Evolutionary conservation across 345 rosid genomes (phyloP), one percentile per base, ranked within the genome.

Genomic region (Murraya koenigii): DNA sequence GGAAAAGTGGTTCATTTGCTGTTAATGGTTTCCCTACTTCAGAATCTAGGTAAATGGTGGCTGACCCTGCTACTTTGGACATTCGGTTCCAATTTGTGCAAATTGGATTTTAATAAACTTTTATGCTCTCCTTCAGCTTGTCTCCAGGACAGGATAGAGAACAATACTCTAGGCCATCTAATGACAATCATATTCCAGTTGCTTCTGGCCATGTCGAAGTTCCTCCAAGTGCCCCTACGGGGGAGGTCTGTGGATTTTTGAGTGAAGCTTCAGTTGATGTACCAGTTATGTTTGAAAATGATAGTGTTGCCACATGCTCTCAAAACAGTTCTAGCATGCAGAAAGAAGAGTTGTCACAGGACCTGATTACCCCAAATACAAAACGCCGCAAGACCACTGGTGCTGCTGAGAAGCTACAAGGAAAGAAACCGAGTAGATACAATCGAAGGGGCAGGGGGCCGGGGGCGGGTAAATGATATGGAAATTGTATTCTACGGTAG

Each of bases 21-120:
- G 75, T 81, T n/a, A 88, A 88, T 75, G 89, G 93, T 76, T 80
- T 82, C 72, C 88, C 86, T n/a, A 77, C 89, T 84, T 80, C 84
- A 33, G 86, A 84, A 75, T 84, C 80, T 44, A 80, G 90, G 96
- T 92, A 75, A 84, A 61, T 41, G 32, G 33, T 19, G 36, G 66
- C 79, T 62, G n/a, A 68, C 32, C 74, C 23, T 23, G 35, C 44
- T 62, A 41, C 23, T 72, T 36, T 23, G 49, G 49, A 44, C 2
- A 35, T 62, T 59, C 8, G 17, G 14, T 30, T 44, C 63, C 41
- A 20, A 20, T 13, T 61, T 19, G 36, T 64, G 36, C 19, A 14
- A 25, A 26, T 26, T 62, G 59, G 64, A 71, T 55, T 55, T 10
- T 38, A 66, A 54, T 76, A 60, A 79, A 49, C 56, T 47, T 66